Conservation (phyloP, 306 rosid genomes). For the Ziziphus jujuba region DNA sequence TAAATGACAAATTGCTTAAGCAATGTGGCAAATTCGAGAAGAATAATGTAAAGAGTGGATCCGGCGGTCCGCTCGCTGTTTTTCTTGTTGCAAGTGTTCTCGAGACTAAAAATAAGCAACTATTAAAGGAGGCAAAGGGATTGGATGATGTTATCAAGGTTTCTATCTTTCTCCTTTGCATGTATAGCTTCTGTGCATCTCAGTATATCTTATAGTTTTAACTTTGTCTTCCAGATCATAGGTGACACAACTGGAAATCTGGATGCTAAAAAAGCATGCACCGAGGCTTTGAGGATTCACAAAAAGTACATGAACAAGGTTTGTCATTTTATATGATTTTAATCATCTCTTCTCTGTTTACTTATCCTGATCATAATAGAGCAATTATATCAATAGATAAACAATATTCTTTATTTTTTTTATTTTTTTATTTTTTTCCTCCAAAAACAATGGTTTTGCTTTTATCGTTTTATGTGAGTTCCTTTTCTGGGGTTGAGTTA, state of each 20-base stretch:
- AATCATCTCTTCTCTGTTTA: too few relatives aligned
- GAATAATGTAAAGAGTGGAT: constrained; percentile 57
- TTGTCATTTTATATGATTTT: constrained; percentile 7
- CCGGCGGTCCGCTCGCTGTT: constrained; percentile 55
- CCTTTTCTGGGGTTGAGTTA: not conserved
- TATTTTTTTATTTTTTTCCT: too few relatives aligned
- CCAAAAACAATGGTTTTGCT: too few relatives aligned
- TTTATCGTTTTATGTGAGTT: not conserved
- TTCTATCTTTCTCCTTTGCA: constrained; percentile 14
- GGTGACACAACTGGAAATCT: constrained; percentile 68
- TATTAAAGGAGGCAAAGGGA: constrained; percentile 83
- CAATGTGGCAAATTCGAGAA: constrained; percentile 91
- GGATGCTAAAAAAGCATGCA: constrained; percentile 84
- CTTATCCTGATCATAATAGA: too few relatives aligned
- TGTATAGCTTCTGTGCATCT: constrained; percentile 11
- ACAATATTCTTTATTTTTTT: too few relatives aligned
- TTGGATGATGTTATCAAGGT: constrained; percentile 87
- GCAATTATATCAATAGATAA: too few relatives aligned
- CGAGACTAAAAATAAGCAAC: constrained; percentile 71
- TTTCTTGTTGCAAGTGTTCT: constrained; percentile 91
- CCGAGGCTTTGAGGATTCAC: constrained; percentile 82
- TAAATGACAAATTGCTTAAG: constrained; percentile 57
- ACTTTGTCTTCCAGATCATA: constrained; percentile 58
- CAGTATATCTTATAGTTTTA: constrained; percentile 23
- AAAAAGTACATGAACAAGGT: constrained; percentile 87